Evolutionary conservation across 352 stramenopile species (phyloP).

Genomic region (Phytophthora pseudosyringae): DNA sequence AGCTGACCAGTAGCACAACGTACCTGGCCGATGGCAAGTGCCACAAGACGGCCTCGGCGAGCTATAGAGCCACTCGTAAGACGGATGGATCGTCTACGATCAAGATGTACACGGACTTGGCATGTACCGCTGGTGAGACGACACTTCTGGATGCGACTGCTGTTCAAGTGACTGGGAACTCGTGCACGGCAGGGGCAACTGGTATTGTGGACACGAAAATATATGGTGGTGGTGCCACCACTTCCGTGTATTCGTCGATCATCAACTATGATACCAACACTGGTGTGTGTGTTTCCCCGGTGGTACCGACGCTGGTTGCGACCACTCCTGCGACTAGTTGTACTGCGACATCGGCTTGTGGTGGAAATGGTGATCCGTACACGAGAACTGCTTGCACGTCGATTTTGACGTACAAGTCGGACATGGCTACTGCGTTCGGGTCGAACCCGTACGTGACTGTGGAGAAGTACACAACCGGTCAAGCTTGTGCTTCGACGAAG

Average conservation of each 20-base stretch:
- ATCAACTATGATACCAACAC: conserved; percentile 4
- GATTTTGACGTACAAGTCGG: conserved; percentile 2
- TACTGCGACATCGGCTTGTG: not conserved
- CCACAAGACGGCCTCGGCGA: not conserved
- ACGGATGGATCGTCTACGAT: not conserved
- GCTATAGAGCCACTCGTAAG: conserved; percentile 4
- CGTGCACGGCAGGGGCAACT: not conserved
- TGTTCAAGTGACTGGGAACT: not conserved
- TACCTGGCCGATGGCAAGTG: conserved; percentile 26
- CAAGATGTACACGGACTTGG: not conserved
- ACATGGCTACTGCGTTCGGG: conserved; percentile 3
- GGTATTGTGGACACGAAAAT: conserved; percentile 10
- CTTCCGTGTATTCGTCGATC: not conserved
- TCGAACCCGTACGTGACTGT: conserved; percentile 18
- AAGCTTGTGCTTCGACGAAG: not conserved
- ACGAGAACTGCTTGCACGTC: not conserved
- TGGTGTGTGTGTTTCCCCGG: not conserved
- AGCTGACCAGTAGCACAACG: not conserved
- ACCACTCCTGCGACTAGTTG: not conserved
- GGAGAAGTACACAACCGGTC: conserved; percentile 11
- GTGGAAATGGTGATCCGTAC: conserved; percentile 2
- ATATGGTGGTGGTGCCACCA: not conserved
- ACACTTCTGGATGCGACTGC: not conserved
- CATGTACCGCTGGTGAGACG: not conserved
- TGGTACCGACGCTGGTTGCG: not conserved